phyloP scores from a whole-genome alignment of 1,284 basidiomycete species.

The Cutaneotrichosporon cutaneum region DNA sequence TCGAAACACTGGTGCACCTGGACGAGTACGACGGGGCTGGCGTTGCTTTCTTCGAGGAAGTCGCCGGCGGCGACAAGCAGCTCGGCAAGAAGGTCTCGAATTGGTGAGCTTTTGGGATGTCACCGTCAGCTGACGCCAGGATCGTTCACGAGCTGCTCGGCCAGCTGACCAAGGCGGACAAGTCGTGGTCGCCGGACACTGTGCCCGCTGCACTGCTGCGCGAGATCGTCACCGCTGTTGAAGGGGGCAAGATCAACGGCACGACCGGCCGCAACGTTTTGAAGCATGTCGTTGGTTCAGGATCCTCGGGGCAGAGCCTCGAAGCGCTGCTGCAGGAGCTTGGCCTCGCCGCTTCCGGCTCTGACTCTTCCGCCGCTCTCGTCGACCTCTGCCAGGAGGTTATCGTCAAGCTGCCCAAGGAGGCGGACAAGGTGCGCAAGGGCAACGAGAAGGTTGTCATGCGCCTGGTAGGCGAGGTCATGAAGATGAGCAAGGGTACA shows the following conservation, averaged over 20 bases:
- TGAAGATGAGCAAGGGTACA: slow-evolving; percentile 76
- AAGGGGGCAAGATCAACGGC: slow-evolving; percentile 68
- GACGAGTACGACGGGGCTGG: slow-evolving; percentile 59
- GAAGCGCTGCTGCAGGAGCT: slow-evolving; percentile 55
- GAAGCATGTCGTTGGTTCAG: slow-evolving; percentile 61
- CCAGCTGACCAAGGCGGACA: slow-evolving; percentile 63
- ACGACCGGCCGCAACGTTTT: slow-evolving; percentile 48
- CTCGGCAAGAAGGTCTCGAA: slow-evolving; percentile 69
- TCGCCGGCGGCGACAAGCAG: slow-evolving; percentile 46
- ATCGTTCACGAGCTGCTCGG: slow-evolving; percentile 82
- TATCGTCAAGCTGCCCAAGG: slow-evolving; percentile 66
- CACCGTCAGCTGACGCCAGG: slow-evolving; percentile 60
- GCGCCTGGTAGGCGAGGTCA: slow-evolving; percentile 83
- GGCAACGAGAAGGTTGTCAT: slow-evolving; percentile 82
- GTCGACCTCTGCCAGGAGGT: slow-evolving; percentile 61
- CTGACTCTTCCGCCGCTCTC: slow-evolving; percentile 51
- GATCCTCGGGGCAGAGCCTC: slow-evolving; percentile 18
- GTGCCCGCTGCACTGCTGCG: slow-evolving; percentile 67
- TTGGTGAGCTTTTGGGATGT: slow-evolving; percentile 73
- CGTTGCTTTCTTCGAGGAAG: slow-evolving; percentile 72
- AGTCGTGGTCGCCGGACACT: slow-evolving; percentile 64
- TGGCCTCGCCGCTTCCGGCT: slow-evolving; percentile 24
- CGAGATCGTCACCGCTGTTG: slow-evolving; percentile 74
- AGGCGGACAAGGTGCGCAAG: slow-evolving; percentile 65
- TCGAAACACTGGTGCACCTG: slow-evolving; percentile 72